Evolutionary conservation across 169 alveolate genomes (phyloP), one percentile per base, ranked within the genome.

Genomic region (Babesia divergens): DNA sequence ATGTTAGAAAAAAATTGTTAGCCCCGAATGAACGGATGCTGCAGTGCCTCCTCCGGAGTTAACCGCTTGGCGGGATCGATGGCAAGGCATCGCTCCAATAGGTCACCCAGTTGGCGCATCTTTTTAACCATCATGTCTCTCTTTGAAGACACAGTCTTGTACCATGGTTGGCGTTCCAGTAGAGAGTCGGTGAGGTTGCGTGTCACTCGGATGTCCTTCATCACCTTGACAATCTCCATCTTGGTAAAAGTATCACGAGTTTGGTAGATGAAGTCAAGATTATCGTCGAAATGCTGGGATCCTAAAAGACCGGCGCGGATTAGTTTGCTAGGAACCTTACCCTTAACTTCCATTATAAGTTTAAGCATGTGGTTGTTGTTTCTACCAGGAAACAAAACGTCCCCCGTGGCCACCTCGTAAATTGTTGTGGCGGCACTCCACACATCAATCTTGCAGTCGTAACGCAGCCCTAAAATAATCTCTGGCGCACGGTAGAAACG

Each of bases 401-500:
- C 94, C 13, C 99, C 99, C n/a, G 99, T 94, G 51, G 95, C 98
- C 24, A 97, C 80, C 83, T 98, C 99, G 84, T 89, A 96, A 18
- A 98, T 85, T 1, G 99, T 97, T 18, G 96, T 91, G 14, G 97
- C 99, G 24, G 97, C 94, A 38, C 97, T 90, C 99, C 99, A 97
- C 31, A 96, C 91, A 71, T 98, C 99, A 47, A 98, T 92, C 34
- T 90, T 84, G 54, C 84, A 75, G 67, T 94, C 98, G 77, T 93
- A 95, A 32, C 90, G 87, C 55, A 86, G 74, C 0, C 99, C 99
- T 26, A 96, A 81, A 46, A 96, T 93, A 49, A 98, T 94, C 86
- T 98, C 99, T 8, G 99, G 99, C 0, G 99, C 99, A 59, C 99
- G 92, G 85, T 98, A 98, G 82, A 88, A 97, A 34, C 99, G 60